Percentiles rank a stretch among this genome's conserved stretches.
These are phyloP conservation scores for Solanum clarkiae DNA, from an alignment of 257 asterid species.

Conservation along the genomic window DNA sequence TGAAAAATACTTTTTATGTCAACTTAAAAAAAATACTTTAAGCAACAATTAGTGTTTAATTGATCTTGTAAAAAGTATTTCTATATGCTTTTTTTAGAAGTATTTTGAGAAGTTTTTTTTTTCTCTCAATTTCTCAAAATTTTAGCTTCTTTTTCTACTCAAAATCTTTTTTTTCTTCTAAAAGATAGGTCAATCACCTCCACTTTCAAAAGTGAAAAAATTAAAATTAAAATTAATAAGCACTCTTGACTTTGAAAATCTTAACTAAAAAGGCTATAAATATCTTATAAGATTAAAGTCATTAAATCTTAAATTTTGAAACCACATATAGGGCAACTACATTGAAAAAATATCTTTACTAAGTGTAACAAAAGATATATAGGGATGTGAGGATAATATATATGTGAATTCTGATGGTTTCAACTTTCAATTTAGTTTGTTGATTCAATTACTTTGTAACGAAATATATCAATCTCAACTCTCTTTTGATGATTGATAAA, in stretches of 20 bases:
- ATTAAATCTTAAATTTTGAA: neutral
- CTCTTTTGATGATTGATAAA: too few species aligned
- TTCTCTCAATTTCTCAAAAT: neutral
- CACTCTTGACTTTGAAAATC: neutral
- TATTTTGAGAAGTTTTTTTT: neutral
- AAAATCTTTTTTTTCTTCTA: neutral
- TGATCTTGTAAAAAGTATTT: neutral
- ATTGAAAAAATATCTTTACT: neutral
- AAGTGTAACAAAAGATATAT: too few species aligned
- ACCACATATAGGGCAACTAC: neutral
- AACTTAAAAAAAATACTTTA: neutral
- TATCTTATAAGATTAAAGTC: neutral
- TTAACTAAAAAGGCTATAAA: neutral
- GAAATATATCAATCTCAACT: neutral
- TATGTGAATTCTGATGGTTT: neutral
- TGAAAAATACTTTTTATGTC: too few species aligned
- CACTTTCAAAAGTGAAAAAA: neutral
- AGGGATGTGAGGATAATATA: too few species aligned
- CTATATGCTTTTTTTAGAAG: neutral
- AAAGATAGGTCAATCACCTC: neutral
- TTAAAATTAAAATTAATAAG: neutral
- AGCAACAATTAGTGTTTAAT: neutral
- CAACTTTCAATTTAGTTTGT: neutral
- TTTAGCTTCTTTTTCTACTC: neutral
- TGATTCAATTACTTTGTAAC: neutral